These are phyloP conservation scores for Aristolochia fimbriata DNA, from an alignment of 164 flowering plant genomes.

Conservation along the genomic window DNA sequence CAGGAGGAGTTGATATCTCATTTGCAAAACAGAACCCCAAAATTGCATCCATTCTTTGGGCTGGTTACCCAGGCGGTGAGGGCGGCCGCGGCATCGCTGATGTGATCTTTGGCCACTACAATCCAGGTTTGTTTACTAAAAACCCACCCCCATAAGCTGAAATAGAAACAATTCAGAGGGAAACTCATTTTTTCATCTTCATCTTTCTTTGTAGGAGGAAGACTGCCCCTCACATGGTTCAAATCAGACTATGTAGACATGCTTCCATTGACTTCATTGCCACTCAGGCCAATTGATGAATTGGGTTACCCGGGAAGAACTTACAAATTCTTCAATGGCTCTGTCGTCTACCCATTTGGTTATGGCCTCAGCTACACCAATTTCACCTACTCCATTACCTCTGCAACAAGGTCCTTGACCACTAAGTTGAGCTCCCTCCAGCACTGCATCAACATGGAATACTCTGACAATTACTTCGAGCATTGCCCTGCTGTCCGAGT, in stretches of 20 bases:
- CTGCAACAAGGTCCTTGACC: constrained; percentile 5
- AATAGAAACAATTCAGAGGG: not conserved
- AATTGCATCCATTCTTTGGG: constrained; percentile 65
- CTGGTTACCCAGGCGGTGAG: constrained; percentile 73
- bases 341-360: constrained; percentile 25
- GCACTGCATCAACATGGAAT: constrained; percentile 9
- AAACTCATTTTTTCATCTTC: constrained; percentile 18
- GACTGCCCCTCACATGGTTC: constrained; percentile 37
- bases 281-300: constrained; percentile 16
- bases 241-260: constrained; percentile 7
- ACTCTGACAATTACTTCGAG: not conserved
- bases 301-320: constrained; percentile 38
- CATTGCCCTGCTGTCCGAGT: constrained; percentile 14
- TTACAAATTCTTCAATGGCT: constrained; percentile 34
- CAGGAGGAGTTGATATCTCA: constrained; percentile 61
- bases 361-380: constrained; percentile 33
- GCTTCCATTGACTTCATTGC: constrained; percentile 39
- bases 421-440: constrained; percentile 1
- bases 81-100: constrained; percentile 76
- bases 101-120: constrained; percentile 36
- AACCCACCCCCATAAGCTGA: not conserved
- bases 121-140: constrained; percentile 13
- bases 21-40: constrained; percentile 62
- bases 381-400: constrained; percentile 11
- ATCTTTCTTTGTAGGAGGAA: constrained; percentile 23